Conservation (phyloP, 768 basidiomycete genomes). For the Atractiella rhizophila region DNA sequence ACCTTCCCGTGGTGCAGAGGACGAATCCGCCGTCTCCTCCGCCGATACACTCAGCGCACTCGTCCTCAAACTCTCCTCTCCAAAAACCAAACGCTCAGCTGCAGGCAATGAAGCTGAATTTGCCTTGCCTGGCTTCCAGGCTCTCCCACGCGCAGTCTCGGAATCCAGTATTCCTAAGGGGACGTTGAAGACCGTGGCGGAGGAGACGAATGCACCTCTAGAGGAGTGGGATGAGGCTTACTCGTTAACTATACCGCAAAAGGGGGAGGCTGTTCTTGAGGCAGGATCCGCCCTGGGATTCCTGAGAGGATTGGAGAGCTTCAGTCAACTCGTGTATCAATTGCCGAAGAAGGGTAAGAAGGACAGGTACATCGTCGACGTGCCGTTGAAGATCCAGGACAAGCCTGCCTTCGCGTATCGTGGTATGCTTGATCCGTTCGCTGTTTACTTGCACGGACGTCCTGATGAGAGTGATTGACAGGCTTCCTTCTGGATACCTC, state of each 20-base stretch:
- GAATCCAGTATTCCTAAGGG: no score
- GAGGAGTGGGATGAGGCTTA: slow-evolving; percentile 37
- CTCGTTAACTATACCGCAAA: slow-evolving; percentile 30
- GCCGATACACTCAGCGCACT: no score
- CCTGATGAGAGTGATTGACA: no score
- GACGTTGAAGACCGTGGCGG: no score
- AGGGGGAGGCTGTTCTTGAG: slow-evolving; percentile 28
- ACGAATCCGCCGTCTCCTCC: no score
- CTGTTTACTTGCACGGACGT: neutral
- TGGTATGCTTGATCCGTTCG: neutral
- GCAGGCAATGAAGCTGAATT: no score
- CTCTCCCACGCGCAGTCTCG: no score
- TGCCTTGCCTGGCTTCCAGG: no score
- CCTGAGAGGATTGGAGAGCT: slow-evolving; percentile 49
- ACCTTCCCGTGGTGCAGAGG: no score
- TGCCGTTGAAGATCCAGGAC: slow-evolving; percentile 1
- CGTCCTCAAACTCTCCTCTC: no score
- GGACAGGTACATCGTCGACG: slow-evolving; percentile 1
- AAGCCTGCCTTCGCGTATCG: neutral
- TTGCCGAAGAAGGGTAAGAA: neutral
- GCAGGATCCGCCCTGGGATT: slow-evolving; percentile 41
- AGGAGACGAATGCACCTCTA: slow-evolving; percentile 13
- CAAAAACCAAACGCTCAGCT: no score
- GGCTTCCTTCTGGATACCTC: slow-evolving; percentile 61
- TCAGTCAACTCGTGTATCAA: slow-evolving; percentile 40